Evolutionary conservation across 768 basidiomycete genomes (phyloP).

Genomic region (Kwoniella europaea): DNA sequence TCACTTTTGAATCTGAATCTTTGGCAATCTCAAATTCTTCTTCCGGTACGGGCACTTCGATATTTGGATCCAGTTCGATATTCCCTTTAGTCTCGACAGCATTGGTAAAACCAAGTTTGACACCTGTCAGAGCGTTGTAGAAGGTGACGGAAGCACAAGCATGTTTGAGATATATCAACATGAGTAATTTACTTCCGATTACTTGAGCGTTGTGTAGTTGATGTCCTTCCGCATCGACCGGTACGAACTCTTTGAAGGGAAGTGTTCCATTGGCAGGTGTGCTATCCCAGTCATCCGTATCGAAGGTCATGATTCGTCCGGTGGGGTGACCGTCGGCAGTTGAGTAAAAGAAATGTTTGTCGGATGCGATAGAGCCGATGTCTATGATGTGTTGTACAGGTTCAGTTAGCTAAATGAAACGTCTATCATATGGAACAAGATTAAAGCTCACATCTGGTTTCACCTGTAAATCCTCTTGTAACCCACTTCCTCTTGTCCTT

Average conservation of each 20-base stretch:
- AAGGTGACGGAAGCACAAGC: slow-evolving; percentile 29
- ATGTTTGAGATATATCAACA: slow-evolving; percentile 24
- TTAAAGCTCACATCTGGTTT: slow-evolving; percentile 17
- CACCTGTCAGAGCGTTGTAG: slow-evolving; percentile 17
- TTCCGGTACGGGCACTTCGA: slow-evolving; percentile 17
- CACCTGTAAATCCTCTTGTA: slow-evolving; percentile 18
- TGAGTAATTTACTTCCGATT: slow-evolving; percentile 16
- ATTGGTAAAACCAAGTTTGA: slow-evolving; percentile 15
- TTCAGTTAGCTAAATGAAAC: too few species aligned
- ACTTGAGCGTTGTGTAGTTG: slow-evolving; percentile 15
- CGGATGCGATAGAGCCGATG: slow-evolving; percentile 18
- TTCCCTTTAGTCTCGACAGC: slow-evolving; percentile 17
- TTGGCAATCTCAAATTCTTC: slow-evolving; percentile 17
- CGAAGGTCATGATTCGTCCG: slow-evolving; percentile 22
- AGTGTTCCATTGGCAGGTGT: slow-evolving; percentile 2
- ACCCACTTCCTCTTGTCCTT: slow-evolving; percentile 17
- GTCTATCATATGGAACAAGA: background rate
- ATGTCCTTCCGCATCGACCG: slow-evolving; percentile 16
- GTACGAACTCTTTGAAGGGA: slow-evolving; percentile 16
- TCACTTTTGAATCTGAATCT: slow-evolving; percentile 1
- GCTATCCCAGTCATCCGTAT: slow-evolving; percentile 7
- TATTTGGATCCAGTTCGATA: slow-evolving; percentile 2
- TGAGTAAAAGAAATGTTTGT: slow-evolving; percentile 19
- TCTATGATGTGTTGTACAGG: slow-evolving; percentile 4
- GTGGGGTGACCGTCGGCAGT: slow-evolving; percentile 21